Evolutionary conservation across 768 basidiomycete species (phyloP).

Genomic region (Agaricus sinodeliciosus): DNA sequence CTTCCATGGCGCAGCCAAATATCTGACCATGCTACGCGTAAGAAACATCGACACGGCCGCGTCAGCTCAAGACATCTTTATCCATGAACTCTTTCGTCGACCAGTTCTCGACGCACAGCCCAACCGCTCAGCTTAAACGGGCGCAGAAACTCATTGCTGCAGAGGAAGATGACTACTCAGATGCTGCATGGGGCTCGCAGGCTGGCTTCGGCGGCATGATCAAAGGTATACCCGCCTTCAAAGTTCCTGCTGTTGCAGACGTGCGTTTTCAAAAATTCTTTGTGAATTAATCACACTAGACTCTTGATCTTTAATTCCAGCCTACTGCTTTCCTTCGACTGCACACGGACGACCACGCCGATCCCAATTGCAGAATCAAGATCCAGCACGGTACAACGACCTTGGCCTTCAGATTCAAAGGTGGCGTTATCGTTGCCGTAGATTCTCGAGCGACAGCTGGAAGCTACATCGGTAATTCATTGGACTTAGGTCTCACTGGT

Average conservation of each 20-base stretch:
- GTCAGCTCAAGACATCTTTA: constrained; percentile 27
- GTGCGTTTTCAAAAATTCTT: constrained; percentile 36
- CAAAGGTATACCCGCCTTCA: constrained; percentile 67
- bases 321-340: constrained; percentile 85
- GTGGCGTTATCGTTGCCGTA: constrained; percentile 99
- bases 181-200: constrained; percentile 75
- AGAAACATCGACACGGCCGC: constrained; percentile 32
- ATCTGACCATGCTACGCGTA: constrained; percentile 24
- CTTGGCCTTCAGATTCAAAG: constrained; percentile 92
- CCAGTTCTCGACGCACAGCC: constrained; percentile 55
- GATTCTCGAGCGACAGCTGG: constrained; percentile 97
- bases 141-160: constrained; percentile 38
- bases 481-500: neutral
- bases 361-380: constrained; percentile 93
- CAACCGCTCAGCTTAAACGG: constrained; percentile 41
- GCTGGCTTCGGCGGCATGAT: constrained; percentile 76
- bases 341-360: constrained; percentile 94
- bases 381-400: constrained; percentile 99
- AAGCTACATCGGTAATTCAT: constrained; percentile 83
- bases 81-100: constrained; percentile 68
- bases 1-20: constrained; percentile 21
- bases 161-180: constrained; percentile 59
- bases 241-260: constrained; percentile 67
- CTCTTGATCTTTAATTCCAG: constrained; percentile 30
- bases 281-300: neutral